A percentile compares a stretch with the other conserved stretches of the same genome.
Conservation (phyloP, 257 asterid species). For the Solanum chilense region DNA sequence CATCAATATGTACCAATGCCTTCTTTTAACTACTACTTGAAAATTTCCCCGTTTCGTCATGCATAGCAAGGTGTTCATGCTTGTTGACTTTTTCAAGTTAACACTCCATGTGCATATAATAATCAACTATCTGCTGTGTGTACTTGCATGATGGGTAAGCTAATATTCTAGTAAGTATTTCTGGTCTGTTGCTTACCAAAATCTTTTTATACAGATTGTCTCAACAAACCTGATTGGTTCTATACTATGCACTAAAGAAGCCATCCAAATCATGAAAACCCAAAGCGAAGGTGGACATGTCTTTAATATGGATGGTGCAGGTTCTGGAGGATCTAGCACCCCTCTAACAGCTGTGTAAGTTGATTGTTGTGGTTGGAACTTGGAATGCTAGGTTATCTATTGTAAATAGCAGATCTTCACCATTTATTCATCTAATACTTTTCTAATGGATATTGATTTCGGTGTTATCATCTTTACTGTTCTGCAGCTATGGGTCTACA, state of each 20-base stretch:
- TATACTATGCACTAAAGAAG: conserved; percentile 92
- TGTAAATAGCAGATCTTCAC: neutral
- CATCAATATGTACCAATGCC: neutral
- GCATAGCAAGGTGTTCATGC: neutral
- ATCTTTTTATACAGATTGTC: conserved; percentile 52
- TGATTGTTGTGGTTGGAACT: neutral
- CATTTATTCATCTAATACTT: neutral
- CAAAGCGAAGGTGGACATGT: conserved; percentile 80
- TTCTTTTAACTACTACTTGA: neutral
- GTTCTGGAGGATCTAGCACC: conserved; percentile 98
- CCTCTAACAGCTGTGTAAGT: conserved; percentile 97
- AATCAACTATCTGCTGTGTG: neutral
- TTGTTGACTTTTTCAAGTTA: neutral
- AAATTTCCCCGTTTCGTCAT: neutral
- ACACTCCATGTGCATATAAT: neutral
- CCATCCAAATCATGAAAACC: conserved; percentile 50
- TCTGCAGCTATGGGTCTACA: conserved; percentile 79
- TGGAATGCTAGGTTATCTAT: neutral
- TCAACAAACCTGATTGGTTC: conserved; percentile 93
- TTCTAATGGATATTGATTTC: neutral
- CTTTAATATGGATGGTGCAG: conserved; percentile 98
- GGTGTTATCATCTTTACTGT: neutral
- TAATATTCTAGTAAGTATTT: neutral
- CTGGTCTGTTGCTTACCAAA: neutral
- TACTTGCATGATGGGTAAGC: neutral